Base-by-base conservation (phyloP, 2,329 filamentous ascomycete species). In the Juglanconis juglandina region DNA sequence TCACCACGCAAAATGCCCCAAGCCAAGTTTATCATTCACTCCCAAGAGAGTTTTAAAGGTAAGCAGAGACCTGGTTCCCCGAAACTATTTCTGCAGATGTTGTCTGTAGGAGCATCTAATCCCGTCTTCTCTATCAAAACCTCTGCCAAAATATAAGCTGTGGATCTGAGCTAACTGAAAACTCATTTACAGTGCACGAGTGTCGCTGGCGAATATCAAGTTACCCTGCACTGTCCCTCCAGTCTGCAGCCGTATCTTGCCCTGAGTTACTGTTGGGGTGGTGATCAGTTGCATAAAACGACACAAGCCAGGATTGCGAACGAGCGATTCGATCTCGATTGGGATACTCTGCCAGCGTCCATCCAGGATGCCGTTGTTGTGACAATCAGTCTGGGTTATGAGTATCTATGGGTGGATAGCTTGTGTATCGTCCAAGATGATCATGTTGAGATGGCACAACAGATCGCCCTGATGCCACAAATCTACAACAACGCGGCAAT, bases 241-340 rank as follows among this genome's bases (percentile, higher is more conserved):
- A 3, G 14, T 5, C 49, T 34, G 13, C 33, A 39, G 39, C 52
- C 37, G 8, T 54, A 54, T 32, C 11, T 47, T 24, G 56, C 56
- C 7, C 48, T 58, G n/a, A 58, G 56, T 33, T 58, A 58, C 41
- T 58, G 56, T 37, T 58, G 56, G 56, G 56, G 56, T 6, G 11
- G 35, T 8, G 44, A 53, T 13, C n/a, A 58, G 34, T 30, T 35
- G 2, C 39, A 51, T 48, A 39, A 48, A 34, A 32, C 37, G 13
- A 51, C 49, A 17, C 53, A 34, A 35, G n/a, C 10, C 11, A 41
- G 10, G 6, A n/a, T 14, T 13, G 7, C 33, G n/a, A 51, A 39
- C 6, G 47, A 58, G 7, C 3, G 35, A 9, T 5, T 34, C 13
- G 30, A n/a, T 6, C 37, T 47, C 2, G 6, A 4, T 4, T 58